Evolutionary conservation across 805 yeast species (phyloP), one percentile per base, ranked within the genome.

Genomic region (Wickerhamomyces alni): DNA sequence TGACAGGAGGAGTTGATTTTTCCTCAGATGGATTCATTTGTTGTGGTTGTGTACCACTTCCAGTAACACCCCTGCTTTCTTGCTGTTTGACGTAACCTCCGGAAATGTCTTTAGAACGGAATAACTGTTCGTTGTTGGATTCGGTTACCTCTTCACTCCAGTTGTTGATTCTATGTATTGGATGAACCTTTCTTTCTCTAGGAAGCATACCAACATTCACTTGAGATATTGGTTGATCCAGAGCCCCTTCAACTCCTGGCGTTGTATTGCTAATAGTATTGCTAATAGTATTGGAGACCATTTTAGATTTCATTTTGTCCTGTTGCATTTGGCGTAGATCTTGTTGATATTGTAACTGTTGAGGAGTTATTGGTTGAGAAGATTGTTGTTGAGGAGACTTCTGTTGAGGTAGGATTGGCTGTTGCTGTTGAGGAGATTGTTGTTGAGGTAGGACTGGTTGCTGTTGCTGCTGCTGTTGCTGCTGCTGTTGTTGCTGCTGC

Each of bases 361-460:
- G 57, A 30, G 44, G 51, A 28, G 46, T 56, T 35, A 41, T 28
- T 28, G 45, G 47, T 35, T 45, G 55, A 30, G 38, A 50, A 33
- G 45, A 50, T 37, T 15, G 39, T 22, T 19, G 29, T 32, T 8
- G 33, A 13, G 35, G 36, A 16, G 44, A 54, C 19, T 42, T 47
- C 42, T 31, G 28, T 26, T 26, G 28, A 5, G 8, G 28, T n/a
- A 11, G 13, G 5, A 36, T 40, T 5, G 17, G 24, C 24, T 33
- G 40, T 13, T 30, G 32, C 22, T 24, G 27, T 21, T 30, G 37
- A 17, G 17, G 30, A 15, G 40, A 50, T 17, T 39, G 44, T 36
- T 34, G 40, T 21, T 38, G 42, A 31, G 17, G 37, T 29, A 33
- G 43, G 15, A 27, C 9, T 28, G 31, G 13, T 15, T 38, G 40